phyloP scores from a whole-genome alignment of 192 early-diverging fungal genomes.

The Podila verticillata region DNA sequence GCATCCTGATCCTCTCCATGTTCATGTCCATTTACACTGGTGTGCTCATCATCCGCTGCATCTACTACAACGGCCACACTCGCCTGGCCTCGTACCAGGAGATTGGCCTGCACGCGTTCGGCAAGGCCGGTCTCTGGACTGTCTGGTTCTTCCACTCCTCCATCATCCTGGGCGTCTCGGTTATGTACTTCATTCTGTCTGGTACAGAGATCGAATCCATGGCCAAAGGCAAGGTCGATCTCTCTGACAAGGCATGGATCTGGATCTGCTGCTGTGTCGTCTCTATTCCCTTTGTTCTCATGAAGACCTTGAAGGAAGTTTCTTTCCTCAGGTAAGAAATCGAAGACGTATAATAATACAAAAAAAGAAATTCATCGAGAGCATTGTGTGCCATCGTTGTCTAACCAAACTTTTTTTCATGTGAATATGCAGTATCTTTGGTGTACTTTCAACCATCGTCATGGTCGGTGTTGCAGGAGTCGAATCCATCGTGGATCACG shows the following conservation, averaged over 20 bases:
- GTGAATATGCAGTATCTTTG: constrained; percentile 59
- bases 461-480: constrained; percentile 66
- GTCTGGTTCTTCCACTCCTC: constrained; percentile 64
- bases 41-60: constrained; percentile 70
- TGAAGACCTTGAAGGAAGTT: constrained; percentile 76
- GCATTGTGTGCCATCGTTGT: no score
- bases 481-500: constrained; percentile 59
- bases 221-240: constrained; percentile 48
- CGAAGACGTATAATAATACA: no score
- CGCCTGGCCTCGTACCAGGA: constrained; percentile 69
- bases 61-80: constrained; percentile 58
- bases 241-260: constrained; percentile 64
- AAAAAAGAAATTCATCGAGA: no score
- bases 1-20: constrained; percentile 74
- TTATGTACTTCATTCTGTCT: constrained; percentile 71
- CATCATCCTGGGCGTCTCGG: constrained; percentile 59
- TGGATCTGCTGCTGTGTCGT: constrained; percentile 62
- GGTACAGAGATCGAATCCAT: constrained; percentile 67
- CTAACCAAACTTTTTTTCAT: no score
- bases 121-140: constrained; percentile 55
- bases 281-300: constrained; percentile 68
- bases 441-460: constrained; percentile 67
- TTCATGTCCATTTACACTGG: constrained; percentile 78
- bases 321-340: constrained; percentile 57
- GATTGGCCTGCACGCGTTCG: constrained; percentile 69